phyloP scores from a whole-genome alignment of 305 asterid species.

The Fraxinus baroniana region DNA sequence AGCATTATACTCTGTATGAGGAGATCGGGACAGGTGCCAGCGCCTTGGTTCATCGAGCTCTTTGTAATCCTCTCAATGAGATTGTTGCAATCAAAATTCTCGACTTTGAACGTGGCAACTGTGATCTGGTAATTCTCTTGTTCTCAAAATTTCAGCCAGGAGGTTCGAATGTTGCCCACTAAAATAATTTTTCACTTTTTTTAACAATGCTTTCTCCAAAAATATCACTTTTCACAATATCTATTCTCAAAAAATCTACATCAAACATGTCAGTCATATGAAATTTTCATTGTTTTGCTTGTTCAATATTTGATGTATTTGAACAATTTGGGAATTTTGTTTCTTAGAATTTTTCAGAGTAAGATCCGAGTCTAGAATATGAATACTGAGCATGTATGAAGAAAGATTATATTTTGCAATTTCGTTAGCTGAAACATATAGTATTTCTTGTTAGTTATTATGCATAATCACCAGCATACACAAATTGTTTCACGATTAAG shows the following conservation, averaged over 20 bases:
- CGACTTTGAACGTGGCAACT: slow-evolving; percentile 86
- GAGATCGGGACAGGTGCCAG: slow-evolving; percentile 92
- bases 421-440: background rate
- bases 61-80: slow-evolving; percentile 60
- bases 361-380: background rate
- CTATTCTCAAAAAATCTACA: background rate
- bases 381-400: background rate
- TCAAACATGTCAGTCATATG: background rate
- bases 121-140: slow-evolving; percentile 71
- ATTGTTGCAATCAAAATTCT: slow-evolving; percentile 87
- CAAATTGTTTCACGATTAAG: background rate
- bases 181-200: background rate
- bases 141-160: background rate
- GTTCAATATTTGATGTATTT: background rate
- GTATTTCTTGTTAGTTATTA: background rate
- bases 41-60: slow-evolving; percentile 88
- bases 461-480: background rate
- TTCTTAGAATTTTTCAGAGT: background rate
- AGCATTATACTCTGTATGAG: slow-evolving; percentile 73
- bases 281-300: background rate
- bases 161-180: background rate
- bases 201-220: background rate
- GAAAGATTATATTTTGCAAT: background rate
- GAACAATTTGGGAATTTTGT: background rate
- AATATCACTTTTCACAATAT: background rate